A percentile compares a stretch with the other conserved stretches of the same genome.
Evolutionary conservation across 2,329 filamentous ascomycete species (phyloP).

Genomic region (Ophiostoma populinum): DNA sequence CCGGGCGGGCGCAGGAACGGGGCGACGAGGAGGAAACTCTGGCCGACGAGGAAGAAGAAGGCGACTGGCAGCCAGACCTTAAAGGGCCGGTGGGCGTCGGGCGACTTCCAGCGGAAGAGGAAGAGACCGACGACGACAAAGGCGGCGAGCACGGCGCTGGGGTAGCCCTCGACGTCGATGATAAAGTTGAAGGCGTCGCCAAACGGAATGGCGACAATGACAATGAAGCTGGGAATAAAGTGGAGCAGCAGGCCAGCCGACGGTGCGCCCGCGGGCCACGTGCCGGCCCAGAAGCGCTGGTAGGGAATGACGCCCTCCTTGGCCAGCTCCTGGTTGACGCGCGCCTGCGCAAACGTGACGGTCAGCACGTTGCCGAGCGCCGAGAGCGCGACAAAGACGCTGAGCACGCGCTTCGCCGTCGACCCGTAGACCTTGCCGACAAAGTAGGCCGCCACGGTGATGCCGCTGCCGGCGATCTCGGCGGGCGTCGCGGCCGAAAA

Average conservation of each 20-base stretch:
- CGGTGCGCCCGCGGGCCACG: conserved; percentile 48
- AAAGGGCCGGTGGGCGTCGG: conserved; percentile 35
- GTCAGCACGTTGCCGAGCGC: conserved; percentile 46
- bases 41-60: conserved; percentile 24
- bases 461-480: conserved; percentile 38
- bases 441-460: conserved; percentile 43
- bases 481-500: conserved; percentile 43
- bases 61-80: conserved; percentile 34
- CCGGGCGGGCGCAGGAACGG: conserved; percentile 29
- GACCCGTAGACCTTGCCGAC: conserved; percentile 45
- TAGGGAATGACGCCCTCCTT: conserved; percentile 48
- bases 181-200: conserved; percentile 46
- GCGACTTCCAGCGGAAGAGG: conserved; percentile 17
- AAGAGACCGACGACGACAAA: conserved; percentile 30
- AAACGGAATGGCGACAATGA: conserved; percentile 18
- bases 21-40: conserved; percentile 23
- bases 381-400: conserved; percentile 41
- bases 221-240: conserved; percentile 46
- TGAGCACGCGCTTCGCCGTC: conserved; percentile 37
- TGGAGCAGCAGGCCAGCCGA: conserved; percentile 44
- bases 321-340: conserved; percentile 51
- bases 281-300: conserved; percentile 43
- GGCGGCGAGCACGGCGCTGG: conserved; percentile 35
- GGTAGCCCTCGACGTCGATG: conserved; percentile 24
- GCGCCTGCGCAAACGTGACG: conserved; percentile 48